Evolutionary conservation across 352 stramenopile species (phyloP), one percentile per base, ranked within the genome.

Genomic region (Sclerospora graminicola): DNA sequence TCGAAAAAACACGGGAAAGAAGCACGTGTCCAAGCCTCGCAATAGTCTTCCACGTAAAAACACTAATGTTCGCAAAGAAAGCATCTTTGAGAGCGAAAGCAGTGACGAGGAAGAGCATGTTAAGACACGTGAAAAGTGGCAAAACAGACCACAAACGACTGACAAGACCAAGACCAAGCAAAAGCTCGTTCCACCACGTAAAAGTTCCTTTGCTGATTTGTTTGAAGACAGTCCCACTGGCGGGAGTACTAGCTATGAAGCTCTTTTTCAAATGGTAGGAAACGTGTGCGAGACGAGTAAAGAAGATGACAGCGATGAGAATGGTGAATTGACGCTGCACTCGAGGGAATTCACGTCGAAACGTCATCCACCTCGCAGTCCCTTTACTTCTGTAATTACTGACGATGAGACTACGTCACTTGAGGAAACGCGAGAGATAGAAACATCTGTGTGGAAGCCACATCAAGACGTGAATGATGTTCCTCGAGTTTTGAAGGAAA

Each of bases 181-280:
- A n/a, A 66, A 63, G 18, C 56, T 57, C 2, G 23, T 42, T 20
- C 46, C 44, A 7, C 63, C 66, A 18, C 71, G 68, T 9, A 68
- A 66, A 38, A 72, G 87, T 48, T 89, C 77, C 1, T 89, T 89
- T 65, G 77, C 72, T 8, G 64, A 63, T 51, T 35, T 89, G 31
- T 89, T 89, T 53, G 77, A 85, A 8, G 71, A 83, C 24, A 63
- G 57, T 50, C 37, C 49, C 15, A 58, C 30, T 4, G 51, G 69
- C 33, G 48, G 40, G 0, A 32, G 40, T 29, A 57, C 45, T 24
- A 71, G 57, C 35, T 86, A 85, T 32, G 76, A 84, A 42, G 54
- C 66, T 15, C 45, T 88, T 0, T 88, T 85, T 23, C 50, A 64
- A 21, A 56, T 38, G 11, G 59, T 30, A 30, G 4, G 7, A 2